Evolutionary conservation across 345 rosid genomes (phyloP), one percentile per base, ranked within the genome.

Genomic region (Salix exigua): DNA sequence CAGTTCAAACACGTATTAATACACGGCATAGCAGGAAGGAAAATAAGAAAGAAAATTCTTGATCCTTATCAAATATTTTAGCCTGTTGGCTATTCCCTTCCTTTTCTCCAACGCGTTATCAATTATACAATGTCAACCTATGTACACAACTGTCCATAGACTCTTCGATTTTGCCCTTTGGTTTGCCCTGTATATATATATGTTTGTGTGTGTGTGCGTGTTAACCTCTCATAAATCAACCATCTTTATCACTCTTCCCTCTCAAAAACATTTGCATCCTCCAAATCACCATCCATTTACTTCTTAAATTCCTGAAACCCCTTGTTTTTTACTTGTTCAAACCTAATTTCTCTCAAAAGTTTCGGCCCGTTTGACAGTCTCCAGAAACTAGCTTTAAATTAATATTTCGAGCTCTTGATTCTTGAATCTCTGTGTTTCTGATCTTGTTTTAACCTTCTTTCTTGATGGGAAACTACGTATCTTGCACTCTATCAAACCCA

Each of bases 391-490:
- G 19, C 69, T 66, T 37, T 7, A 66, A 3, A 18, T 7, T 18
- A 14, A 10, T 55, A n/a, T 55, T 42, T 30, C 4, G 40, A 66
- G 40, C 1, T 51, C 75, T 64, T 71, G 62, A 55, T 1, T 51
- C 75, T 64, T 71, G 62, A 46, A 64, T 26, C 53, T 50, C 44
- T 14, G 37, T 9, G 31, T n/a, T 19, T 21, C 31, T 55, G 21
- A 38, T 50, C 28, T 10, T 46, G 66, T 13, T 66, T 55, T 30
- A 23, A 14, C 37, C 8, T 67, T 42, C 61, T 8, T 67, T 42
- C 61, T n/a, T 42, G 46, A 77, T 78, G 80, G 80, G 80, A 28
- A 78, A 78, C 72, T 72, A 50, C 38, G 28, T 66, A 7, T 78
- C 80, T 6, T 72, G 76, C 72, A 53, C 66, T 1, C 51, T 40